Conservation (phyloP, 1,284 basidiomycete species). For the Austropuccinia psidii region DNA sequence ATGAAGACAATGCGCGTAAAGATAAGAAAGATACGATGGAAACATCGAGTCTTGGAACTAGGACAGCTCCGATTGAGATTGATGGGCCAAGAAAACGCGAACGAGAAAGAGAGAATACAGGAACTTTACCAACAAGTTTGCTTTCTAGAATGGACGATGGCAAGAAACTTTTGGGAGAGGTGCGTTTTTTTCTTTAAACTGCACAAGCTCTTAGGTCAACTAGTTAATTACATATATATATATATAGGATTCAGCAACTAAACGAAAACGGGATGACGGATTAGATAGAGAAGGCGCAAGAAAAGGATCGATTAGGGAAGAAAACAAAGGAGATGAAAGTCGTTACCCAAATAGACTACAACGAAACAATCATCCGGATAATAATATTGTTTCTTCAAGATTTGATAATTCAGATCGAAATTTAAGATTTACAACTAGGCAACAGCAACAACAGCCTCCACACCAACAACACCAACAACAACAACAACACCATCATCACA, state of each 20-base stretch:
- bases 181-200: background rate
- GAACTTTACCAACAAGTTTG: conserved; percentile 11
- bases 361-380: background rate
- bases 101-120: background rate
- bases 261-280: conserved; percentile 7
- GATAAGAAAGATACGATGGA: conserved; percentile 7
- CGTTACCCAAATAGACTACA: background rate
- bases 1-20: conserved; percentile 34
- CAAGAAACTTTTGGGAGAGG: background rate
- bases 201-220: background rate
- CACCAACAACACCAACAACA: too few species aligned
- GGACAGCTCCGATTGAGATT: background rate
- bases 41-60: background rate
- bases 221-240: background rate
- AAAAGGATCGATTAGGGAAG: conserved; percentile 7
- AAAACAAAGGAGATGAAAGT: conserved; percentile 3
- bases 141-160: conserved; percentile 25
- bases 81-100: conserved; percentile 16
- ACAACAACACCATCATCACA: too few species aligned
- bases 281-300: background rate
- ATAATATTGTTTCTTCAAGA: too few species aligned
- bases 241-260: conserved; percentile 3
- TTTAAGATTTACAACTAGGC: too few species aligned
- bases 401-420: too few species aligned
- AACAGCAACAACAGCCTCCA: too few species aligned